Evolutionary conservation across 106 monocot species (phyloP), one percentile per base, ranked within the genome.

Genomic region (Hemerocallis citrina): DNA sequence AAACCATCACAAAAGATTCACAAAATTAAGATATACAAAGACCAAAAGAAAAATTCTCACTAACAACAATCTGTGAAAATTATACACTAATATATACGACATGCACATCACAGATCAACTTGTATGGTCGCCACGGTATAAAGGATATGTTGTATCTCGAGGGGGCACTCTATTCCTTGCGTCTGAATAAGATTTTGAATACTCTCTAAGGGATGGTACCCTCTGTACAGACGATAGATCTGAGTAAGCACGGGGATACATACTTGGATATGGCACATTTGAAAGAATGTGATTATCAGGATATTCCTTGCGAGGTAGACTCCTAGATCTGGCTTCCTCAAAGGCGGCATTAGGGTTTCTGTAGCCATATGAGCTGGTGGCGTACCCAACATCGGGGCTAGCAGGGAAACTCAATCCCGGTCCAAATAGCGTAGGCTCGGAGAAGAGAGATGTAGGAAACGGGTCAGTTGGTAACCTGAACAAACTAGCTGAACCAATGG

Each of bases 401-500:
- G 62, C 9, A 40, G 61, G 12, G 37, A 72, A 55, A 50, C 34
- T 74, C 41, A 68, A 49, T 51, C 46, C 60, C n/a, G 75, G 65
- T 57, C 34, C 55, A 62, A 65, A 45, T 1, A 57, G 28, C 6
- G 28, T 59, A 28, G 37, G n/a, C 16, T 23, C 32, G 2, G 63
- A 64, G 1, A 62, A 27, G 5, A 41, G 58, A 12, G 55, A 47
- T 40, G 19, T 33, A 0, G 81, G 52, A 64, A 61, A 54, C 1
- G 72, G 52, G 57, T 89, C 80, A 7, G 72, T 74, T 5, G 90
- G 85, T 57, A 91, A 69, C 46, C 82, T 75, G 55, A 91, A 91
- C 52, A 91, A 16, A 27, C 62, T 62, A 6, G 86, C 60, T 25
- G 75, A 64, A 45, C 59, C 69, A 6, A 49, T 41, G 4, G 79